Percentiles rank a stretch among this genome's conserved stretches.
phyloP scores from a whole-genome alignment of 805 yeast species.

The Ogataea methylovora region DNA sequence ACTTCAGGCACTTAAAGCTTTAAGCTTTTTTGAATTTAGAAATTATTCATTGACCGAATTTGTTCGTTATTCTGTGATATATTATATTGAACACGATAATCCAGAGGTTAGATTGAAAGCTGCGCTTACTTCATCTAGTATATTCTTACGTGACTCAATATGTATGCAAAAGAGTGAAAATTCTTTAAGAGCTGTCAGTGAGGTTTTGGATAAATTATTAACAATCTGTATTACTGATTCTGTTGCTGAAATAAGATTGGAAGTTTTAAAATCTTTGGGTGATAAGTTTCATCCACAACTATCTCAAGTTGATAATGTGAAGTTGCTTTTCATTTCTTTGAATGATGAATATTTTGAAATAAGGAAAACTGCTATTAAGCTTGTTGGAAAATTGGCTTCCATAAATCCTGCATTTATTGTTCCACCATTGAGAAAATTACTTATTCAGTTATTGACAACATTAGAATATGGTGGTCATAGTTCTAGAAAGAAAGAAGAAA shows the following conservation, averaged over 20 bases:
- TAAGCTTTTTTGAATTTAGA: slow-evolving; percentile 66
- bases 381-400: slow-evolving; percentile 76
- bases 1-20: slow-evolving; percentile 71
- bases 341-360: slow-evolving; percentile 87
- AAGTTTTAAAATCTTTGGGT: slow-evolving; percentile 67
- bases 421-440: slow-evolving; percentile 81
- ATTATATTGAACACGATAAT: slow-evolving; percentile 74
- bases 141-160: slow-evolving; percentile 76
- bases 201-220: slow-evolving; percentile 72
- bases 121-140: slow-evolving; percentile 71
- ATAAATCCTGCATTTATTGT: slow-evolving; percentile 94
- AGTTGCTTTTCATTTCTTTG: slow-evolving; percentile 76
- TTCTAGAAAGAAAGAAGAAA: slow-evolving; percentile 72
- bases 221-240: slow-evolving; percentile 87
- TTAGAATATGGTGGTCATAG: slow-evolving; percentile 75
- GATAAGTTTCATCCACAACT: slow-evolving; percentile 81
- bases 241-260: slow-evolving; percentile 73
- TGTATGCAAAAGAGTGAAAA: slow-evolving; percentile 75
- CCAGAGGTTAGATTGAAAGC: slow-evolving; percentile 79
- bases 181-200: slow-evolving; percentile 76
- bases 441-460: slow-evolving; percentile 79
- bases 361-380: slow-evolving; percentile 65
- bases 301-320: slow-evolving; percentile 88
- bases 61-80: slow-evolving; percentile 76
- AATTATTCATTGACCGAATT: slow-evolving; percentile 78